Evolutionary conservation across 108 stramenopile species (phyloP), one percentile per base, ranked within the genome.

Genomic region (Nannochloropsis oceanica): DNA sequence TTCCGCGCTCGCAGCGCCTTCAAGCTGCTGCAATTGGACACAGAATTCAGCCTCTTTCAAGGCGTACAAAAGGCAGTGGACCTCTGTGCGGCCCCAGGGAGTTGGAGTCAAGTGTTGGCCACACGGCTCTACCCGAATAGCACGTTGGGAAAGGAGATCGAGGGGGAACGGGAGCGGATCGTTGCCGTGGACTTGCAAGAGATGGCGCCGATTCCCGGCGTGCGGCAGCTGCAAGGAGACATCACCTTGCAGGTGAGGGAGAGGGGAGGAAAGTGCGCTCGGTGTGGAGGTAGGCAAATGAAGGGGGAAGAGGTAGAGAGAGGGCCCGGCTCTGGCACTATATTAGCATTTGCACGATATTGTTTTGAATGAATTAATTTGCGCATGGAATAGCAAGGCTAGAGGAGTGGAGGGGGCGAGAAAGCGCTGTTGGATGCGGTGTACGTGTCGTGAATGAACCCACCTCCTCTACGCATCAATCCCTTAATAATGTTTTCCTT

Each of bases 41-140:
- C 95, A 13, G 95, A 97, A 84, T 98, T 96, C 85, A 90, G 95
- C 85, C 84, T 99, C 11, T 95, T 98, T 84, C 90, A 93, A 11
- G 80, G 89, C 13, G 89, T 91, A 8, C 42, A 22, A 12, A 84
- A 91, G n/a, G 97, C 95, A 13, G 99, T 99, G 0, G 99, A 99
- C 92, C 90, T 99, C 26, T 98, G 98, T 87, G 97, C 99, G 10
- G 99, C 99, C 8, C 99, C 99, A 0, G 99, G 99, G 80, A 94
- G 94, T 42, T 99, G 99, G 99, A 92, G 91, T 44, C 99, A 99
- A 86, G 97, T 99, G 22, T 87, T 98, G 20, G 86, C 91, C 12
- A 92, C 93, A 80, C 26, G 34, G 12, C 42, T 85, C 11, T 83
- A 25, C 14, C 25, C 81, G 34, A 25, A 25, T 26, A 20, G 83